phyloP scores from a whole-genome alignment of 352 stramenopile species.

The Phytophthora colocasiae region DNA sequence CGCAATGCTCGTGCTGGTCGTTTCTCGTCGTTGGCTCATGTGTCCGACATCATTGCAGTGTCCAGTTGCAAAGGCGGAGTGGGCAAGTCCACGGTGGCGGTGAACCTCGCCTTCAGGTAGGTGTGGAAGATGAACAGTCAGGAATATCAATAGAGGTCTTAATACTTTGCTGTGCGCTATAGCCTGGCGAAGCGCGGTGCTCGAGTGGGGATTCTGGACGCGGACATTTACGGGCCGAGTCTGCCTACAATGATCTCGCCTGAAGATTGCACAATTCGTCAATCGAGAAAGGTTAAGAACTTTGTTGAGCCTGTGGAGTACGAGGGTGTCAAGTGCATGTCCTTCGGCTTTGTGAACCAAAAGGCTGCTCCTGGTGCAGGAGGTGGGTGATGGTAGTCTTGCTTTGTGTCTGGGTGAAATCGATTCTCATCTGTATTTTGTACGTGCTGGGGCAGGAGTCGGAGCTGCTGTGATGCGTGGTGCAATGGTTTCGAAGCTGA shows the following conservation, averaged over 20 bases:
- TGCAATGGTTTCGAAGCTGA: conserved; percentile 98
- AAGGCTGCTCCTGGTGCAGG: conserved; percentile 80
- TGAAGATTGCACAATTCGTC: conserved; percentile 68
- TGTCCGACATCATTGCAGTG: conserved; percentile 90
- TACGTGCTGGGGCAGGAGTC: conserved; percentile 45
- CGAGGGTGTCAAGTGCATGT: conserved; percentile 93
- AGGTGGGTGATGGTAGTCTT: conserved; percentile 31
- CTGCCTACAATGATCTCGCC: conserved; percentile 97
- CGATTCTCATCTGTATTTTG: conserved; percentile 6
- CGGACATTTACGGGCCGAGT: conserved; percentile 99
- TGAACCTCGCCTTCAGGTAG: conserved; percentile 97
- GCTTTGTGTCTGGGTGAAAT: neutral
- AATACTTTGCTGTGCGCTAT: neutral
- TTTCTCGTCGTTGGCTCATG: conserved; percentile 82
- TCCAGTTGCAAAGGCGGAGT: conserved; percentile 98
- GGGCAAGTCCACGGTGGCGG: conserved; percentile 98
- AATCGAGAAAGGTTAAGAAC: conserved; percentile 72
- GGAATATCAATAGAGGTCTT: neutral
- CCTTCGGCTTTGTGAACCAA: conserved; percentile 93
- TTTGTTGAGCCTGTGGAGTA: conserved; percentile 87
- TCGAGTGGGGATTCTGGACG: conserved; percentile 98
- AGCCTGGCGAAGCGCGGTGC: conserved; percentile 91
- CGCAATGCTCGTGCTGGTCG: conserved; percentile 72
- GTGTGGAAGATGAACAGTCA: neutral
- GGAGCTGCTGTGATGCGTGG: conserved; percentile 95